Conservation (phyloP, 129 eudicot genomes). For the Ambrosia trifida region DNA sequence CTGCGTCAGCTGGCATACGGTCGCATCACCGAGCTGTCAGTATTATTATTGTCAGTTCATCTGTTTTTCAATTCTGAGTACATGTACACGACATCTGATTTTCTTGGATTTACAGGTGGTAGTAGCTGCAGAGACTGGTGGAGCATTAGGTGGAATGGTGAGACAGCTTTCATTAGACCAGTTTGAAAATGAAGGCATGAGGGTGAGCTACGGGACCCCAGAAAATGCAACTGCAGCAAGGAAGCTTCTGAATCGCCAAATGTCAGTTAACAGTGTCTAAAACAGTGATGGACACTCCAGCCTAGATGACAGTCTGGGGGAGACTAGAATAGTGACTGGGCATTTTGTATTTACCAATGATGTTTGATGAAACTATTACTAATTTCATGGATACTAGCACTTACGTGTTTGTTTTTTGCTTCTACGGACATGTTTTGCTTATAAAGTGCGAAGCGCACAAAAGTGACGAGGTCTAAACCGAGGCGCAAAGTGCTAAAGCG, state of each 20-base stretch:
- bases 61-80: neutral
- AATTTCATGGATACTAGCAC: neutral
- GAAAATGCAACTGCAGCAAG: conserved; percentile 98
- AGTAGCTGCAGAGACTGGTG: conserved; percentile 99
- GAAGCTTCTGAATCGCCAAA: conserved; percentile 93
- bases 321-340: neutral
- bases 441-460: no score
- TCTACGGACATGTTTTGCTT: no score
- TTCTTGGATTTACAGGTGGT: conserved; percentile 65
- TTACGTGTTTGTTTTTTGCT: no score
- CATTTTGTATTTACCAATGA: neutral
- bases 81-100: conserved; percentile 22
- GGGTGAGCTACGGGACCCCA: conserved; percentile 99
- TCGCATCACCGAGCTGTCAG: conserved; percentile 99
- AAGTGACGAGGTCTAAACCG: no score
- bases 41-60: conserved; percentile 21
- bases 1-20: conserved; percentile 83
- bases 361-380: neutral
- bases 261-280: conserved; percentile 82
- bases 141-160: conserved; percentile 99
- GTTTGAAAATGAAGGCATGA: conserved; percentile 98
- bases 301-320: neutral
- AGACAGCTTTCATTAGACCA: conserved; percentile 97
- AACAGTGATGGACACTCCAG: neutral
- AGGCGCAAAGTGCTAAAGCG: no score